Conservation (phyloP, 345 rosid species). For the Salix arbutifolia region DNA sequence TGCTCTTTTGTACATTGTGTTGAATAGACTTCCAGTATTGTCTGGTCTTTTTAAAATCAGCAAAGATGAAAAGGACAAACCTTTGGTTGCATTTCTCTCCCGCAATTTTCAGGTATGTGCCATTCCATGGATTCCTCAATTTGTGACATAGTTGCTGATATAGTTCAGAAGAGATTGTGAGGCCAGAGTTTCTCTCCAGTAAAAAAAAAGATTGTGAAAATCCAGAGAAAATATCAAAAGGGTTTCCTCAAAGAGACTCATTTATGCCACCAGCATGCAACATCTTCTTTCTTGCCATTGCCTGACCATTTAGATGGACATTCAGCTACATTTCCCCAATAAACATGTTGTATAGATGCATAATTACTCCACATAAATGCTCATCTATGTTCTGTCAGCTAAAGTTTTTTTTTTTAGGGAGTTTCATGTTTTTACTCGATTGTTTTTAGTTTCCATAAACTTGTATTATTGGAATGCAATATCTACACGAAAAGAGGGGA, state of each 20-base stretch:
- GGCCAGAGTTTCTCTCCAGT: no score
- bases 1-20: slow-evolving; percentile 75
- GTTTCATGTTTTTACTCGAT: not conserved
- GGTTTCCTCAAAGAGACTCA: no score
- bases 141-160: slow-evolving; percentile 5
- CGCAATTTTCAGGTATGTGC: slow-evolving; percentile 85
- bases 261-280: not conserved
- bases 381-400: not conserved
- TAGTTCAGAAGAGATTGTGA: not conserved
- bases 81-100: slow-evolving; percentile 82
- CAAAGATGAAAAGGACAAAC: slow-evolving; percentile 85
- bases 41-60: slow-evolving; percentile 90
- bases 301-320: not conserved
- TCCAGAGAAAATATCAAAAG: no score
- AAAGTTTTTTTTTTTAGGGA: not conserved
- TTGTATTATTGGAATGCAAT: not conserved
- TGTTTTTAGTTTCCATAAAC: not conserved
- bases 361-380: not conserved
- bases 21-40: slow-evolving; percentile 87
- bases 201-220: not conserved
- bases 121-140: slow-evolving; percentile 1
- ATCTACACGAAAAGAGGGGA: not conserved
- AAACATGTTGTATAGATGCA: not conserved
- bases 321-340: not conserved
- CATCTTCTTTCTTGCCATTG: not conserved